phyloP scores from a whole-genome alignment of 768 basidiomycete genomes.

The Kwoniella sp. region DNA sequence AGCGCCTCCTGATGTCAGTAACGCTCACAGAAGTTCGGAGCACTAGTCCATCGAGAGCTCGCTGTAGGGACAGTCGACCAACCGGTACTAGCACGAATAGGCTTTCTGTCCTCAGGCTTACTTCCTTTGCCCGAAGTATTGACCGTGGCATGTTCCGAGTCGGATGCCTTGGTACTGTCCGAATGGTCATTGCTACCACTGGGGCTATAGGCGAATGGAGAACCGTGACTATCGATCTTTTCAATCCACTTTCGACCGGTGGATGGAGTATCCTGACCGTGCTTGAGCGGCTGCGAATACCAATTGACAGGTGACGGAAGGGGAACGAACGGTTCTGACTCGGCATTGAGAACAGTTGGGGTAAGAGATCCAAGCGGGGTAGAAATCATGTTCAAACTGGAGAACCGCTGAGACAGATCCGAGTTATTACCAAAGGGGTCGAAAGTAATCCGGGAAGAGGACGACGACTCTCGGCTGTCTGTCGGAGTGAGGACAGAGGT shows the following conservation, averaged over 20 bases:
- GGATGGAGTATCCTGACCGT: neutral
- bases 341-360: constrained; percentile 19
- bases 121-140: neutral
- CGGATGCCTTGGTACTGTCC: constrained; percentile 15
- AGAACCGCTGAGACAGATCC: neutral
- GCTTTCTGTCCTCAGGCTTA: neutral
- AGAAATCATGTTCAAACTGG: constrained; percentile 1
- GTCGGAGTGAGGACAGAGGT: constrained; percentile 7
- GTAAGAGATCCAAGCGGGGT: neutral
- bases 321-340: constrained; percentile 27
- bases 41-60: constrained; percentile 12
- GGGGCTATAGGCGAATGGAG: neutral
- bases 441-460: constrained; percentile 13
- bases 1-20: neutral
- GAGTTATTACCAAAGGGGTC: constrained; percentile 15
- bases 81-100: neutral
- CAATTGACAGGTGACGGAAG: neutral
- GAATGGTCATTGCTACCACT: constrained; percentile 12
- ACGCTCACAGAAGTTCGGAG: constrained; percentile 7
- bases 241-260: neutral
- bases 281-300: neutral
- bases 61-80: neutral
- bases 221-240: neutral
- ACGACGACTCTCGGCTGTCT: neutral
- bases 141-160: neutral